phyloP scores from a whole-genome alignment of 345 rosid genomes.

The Noccaea caerulescens region DNA sequence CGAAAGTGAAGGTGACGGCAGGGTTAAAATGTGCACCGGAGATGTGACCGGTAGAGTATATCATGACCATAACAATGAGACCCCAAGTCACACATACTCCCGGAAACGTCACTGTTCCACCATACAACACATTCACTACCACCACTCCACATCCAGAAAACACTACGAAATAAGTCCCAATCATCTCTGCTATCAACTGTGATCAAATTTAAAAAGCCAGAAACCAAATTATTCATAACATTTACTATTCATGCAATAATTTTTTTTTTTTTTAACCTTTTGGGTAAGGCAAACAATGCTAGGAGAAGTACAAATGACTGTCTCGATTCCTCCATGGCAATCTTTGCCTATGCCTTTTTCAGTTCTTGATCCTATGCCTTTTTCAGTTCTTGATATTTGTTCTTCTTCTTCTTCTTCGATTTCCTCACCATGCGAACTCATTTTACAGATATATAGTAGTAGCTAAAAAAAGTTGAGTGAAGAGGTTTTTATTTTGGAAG shows the following conservation, averaged over 20 bases:
- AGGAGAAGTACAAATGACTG: constrained; percentile 32
- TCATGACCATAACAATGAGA: constrained; percentile 69
- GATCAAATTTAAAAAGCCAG: constrained; percentile 2
- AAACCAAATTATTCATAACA: not conserved
- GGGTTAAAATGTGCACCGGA: constrained; percentile 87
- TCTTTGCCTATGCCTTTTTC: constrained; percentile 26
- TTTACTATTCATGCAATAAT: too few relatives aligned
- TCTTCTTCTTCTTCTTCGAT: constrained; percentile 37
- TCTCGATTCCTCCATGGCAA: constrained; percentile 26
- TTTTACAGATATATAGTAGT: not conserved
- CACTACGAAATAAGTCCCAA: constrained; percentile 66
- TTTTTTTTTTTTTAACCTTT: not conserved
- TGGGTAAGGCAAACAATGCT: constrained; percentile 37
- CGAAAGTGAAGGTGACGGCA: constrained; percentile 67
- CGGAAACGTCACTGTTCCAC: not conserved
- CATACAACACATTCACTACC: not conserved
- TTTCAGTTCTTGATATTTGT: constrained; percentile 34
- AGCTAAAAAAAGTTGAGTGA: not conserved
- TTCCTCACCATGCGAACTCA: constrained; percentile 20
- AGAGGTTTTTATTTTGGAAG: not conserved
- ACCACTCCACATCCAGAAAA: constrained; percentile 4
- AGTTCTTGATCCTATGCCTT: constrained; percentile 29
- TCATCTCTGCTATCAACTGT: constrained; percentile 63
- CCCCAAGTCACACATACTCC: constrained; percentile 42
- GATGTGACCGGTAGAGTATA: constrained; percentile 71